These are phyloP conservation scores for Cardamine resedifolia DNA, from an alignment of 345 rosid species.

Conservation along the genomic window DNA sequence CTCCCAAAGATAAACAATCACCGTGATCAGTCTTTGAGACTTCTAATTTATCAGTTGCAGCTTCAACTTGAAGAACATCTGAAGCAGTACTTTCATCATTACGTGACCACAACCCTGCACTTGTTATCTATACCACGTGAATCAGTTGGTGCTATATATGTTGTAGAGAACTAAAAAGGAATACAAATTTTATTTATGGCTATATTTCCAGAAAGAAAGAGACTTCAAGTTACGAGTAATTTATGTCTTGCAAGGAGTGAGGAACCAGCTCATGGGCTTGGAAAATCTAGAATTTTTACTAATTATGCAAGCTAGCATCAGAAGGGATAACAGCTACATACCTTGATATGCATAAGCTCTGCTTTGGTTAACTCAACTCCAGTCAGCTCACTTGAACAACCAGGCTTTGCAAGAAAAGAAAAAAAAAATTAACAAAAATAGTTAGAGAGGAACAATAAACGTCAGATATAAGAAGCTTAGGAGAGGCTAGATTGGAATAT, in stretches of 20 bases:
- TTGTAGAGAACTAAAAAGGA: constrained; percentile 16
- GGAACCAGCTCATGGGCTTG: neutral
- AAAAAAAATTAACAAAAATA: neutral
- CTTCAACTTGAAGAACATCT: constrained; percentile 41
- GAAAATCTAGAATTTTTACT: neutral
- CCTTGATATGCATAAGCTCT: constrained; percentile 86
- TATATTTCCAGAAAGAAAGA: neutral
- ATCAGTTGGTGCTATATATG: constrained; percentile 21
- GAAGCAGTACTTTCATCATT: constrained; percentile 46
- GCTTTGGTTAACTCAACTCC: constrained; percentile 56
- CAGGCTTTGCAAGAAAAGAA: constrained; percentile 53
- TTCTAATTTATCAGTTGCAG: constrained; percentile 44
- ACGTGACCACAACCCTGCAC: constrained; percentile 89
- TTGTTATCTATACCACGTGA: constrained; percentile 64
- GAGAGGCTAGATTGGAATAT: neutral
- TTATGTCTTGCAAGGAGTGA: neutral
- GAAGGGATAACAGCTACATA: constrained; percentile 16
- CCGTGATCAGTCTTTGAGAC: constrained; percentile 49
- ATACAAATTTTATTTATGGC: neutral
- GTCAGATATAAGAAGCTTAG: neutral
- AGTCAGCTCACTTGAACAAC: constrained; percentile 88
- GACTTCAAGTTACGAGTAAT: neutral
- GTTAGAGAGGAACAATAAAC: neutral
- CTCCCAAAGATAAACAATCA: constrained; percentile 45
- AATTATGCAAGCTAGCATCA: neutral